These are phyloP conservation scores for Sarocladium strictum DNA, from an alignment of 2,329 filamentous ascomycete genomes.

Conservation along the genomic window DNA sequence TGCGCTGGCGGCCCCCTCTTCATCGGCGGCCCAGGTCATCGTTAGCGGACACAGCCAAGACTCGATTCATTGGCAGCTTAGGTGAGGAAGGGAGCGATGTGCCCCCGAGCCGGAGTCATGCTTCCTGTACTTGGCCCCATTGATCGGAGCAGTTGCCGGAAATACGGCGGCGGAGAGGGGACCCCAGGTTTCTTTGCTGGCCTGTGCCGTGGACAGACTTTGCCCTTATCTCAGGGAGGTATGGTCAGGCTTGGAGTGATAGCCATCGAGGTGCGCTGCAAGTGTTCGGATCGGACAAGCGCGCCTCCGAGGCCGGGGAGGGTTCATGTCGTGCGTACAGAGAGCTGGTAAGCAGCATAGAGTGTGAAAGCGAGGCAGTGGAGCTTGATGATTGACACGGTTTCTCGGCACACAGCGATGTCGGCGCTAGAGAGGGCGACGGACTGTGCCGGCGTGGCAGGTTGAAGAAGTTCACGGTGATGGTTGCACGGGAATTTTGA, in stretches of 20 bases:
- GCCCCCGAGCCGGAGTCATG: background rate
- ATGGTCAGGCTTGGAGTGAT: background rate
- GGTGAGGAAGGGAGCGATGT: background rate
- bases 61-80: background rate
- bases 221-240: background rate
- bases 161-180: constrained; percentile 2
- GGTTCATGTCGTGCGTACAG: background rate
- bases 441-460: background rate
- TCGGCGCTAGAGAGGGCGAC: background rate
- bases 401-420: constrained; percentile 5
- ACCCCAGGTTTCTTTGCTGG: background rate
- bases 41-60: background rate
- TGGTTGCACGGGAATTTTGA: background rate
- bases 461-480: background rate
- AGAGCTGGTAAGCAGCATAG: no score
- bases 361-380: background rate
- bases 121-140: background rate
- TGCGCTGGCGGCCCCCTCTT: no score
- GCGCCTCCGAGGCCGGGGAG: background rate
- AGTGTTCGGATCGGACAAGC: background rate
- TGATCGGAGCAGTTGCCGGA: background rate
- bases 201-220: background rate
- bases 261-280: background rate
- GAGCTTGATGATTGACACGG: background rate
- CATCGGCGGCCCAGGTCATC: background rate